A percentile compares a stretch with the other conserved stretches of the same genome.
Conservation (phyloP, 2,329 filamentous ascomycete species). For the Trichoderma polysporum region DNA sequence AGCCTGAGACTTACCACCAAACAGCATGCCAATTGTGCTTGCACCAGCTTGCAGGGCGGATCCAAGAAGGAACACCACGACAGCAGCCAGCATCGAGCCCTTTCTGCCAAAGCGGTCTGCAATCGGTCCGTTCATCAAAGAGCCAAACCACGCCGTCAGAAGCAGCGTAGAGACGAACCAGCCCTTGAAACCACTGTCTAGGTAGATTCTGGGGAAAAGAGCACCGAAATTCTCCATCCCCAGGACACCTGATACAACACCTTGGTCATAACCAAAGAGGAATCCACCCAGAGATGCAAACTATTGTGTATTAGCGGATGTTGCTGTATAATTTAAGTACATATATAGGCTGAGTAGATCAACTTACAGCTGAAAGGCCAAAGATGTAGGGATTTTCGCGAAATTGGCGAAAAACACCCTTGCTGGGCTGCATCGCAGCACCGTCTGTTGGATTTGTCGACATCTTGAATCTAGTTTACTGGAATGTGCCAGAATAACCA, state of each 20-base stretch:
- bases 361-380: conserved; percentile 43
- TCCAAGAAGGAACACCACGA: conserved; percentile 41
- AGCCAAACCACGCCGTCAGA: conserved; percentile 50
- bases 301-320: conserved; percentile 16
- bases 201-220: conserved; percentile 36
- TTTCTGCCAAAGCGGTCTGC: conserved; percentile 38
- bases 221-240: conserved; percentile 45
- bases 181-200: conserved; percentile 48
- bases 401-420: conserved; percentile 31
- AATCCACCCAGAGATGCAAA: conserved; percentile 42
- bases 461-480: neutral
- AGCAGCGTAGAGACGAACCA: conserved; percentile 54
- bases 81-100: conserved; percentile 37
- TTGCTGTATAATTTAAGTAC: neutral
- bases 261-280: conserved; percentile 51
- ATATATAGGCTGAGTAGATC: neutral
- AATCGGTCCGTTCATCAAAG: conserved; percentile 43
- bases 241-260: conserved; percentile 47
- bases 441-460: neutral
- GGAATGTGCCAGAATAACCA: neutral
- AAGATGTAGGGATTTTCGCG: conserved; percentile 45
- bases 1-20: conserved; percentile 32
- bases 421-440: conserved; percentile 18
- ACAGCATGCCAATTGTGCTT: conserved; percentile 40
- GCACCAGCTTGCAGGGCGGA: conserved; percentile 46